Percentiles rank a stretch among this genome's conserved stretches.
Conservation (phyloP, 1,284 basidiomycete species). For the Trichosporon sp. region DNA sequence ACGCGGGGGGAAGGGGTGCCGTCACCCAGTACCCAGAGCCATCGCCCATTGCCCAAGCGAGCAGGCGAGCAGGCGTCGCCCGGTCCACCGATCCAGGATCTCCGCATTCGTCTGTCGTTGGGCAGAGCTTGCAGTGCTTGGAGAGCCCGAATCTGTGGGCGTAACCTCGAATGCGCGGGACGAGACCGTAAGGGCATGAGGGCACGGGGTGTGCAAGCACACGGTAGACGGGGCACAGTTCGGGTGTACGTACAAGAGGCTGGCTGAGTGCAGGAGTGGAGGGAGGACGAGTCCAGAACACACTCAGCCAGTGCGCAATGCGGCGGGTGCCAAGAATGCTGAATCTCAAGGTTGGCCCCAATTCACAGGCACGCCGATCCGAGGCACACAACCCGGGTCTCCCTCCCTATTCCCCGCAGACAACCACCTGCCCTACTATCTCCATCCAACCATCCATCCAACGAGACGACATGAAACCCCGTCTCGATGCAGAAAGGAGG, state of each 20-base stretch:
- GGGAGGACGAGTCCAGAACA: not conserved
- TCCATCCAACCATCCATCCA: not conserved
- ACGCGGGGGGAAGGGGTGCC: not conserved
- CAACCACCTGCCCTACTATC: not conserved
- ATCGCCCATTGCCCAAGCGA: no score
- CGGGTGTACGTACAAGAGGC: not conserved
- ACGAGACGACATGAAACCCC: not conserved
- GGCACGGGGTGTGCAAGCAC: no score
- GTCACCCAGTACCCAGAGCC: no score
- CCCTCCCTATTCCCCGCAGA: no score
- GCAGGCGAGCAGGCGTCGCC: no score
- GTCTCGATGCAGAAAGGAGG: not conserved
- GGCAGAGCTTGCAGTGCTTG: no score
- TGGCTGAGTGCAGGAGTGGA: no score
- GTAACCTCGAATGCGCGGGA: no score
- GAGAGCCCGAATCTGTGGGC: not conserved
- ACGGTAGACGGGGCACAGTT: not conserved
- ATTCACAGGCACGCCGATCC: constrained; percentile 2
- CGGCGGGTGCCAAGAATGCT: not conserved
- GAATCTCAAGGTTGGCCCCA: not conserved
- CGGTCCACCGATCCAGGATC: no score
- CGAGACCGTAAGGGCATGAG: no score
- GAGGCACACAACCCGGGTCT: not conserved
- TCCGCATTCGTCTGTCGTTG: no score
- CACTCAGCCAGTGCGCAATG: no score